A percentile compares a stretch with the other conserved stretches of the same genome.
Conservation (phyloP, 2,329 filamentous ascomycete genomes). For the Graphilbum fragrans region DNA sequence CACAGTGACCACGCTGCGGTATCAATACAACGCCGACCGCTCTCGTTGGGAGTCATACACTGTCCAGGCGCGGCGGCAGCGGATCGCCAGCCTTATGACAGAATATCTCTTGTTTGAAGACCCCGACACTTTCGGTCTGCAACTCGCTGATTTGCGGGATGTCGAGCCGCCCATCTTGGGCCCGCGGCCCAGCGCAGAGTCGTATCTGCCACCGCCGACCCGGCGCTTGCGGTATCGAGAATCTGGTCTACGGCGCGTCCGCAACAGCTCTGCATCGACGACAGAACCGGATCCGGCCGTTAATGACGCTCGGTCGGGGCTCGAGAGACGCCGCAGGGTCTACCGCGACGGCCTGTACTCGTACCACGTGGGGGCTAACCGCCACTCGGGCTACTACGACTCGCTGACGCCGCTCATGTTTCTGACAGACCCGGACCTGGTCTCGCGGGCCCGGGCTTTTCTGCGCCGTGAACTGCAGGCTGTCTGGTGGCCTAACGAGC, state of each 20-base stretch:
- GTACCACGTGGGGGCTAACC: constrained; percentile 71
- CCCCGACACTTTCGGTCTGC: too few species aligned
- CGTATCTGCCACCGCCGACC: neutral
- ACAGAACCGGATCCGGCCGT: too few species aligned
- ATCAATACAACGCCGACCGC: constrained; percentile 42
- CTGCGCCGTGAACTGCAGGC: constrained; percentile 74
- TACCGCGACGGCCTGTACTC: constrained; percentile 66
- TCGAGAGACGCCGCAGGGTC: constrained; percentile 55
- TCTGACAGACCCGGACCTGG: constrained; percentile 49
- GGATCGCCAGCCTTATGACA: too few species aligned
- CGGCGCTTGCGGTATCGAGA: too few species aligned
- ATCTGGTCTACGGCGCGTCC: too few species aligned
- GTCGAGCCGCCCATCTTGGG: too few species aligned
- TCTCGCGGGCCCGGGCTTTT: constrained; percentile 69
- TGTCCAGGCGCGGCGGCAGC: neutral
- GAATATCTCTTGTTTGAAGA: too few species aligned
- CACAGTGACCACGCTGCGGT: constrained; percentile 45
- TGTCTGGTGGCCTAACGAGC: constrained; percentile 35
- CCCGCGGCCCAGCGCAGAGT: too few species aligned
- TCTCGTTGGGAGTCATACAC: constrained; percentile 39
- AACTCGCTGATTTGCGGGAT: too few species aligned
- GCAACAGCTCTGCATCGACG: constrained; percentile 10
- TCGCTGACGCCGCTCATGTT: constrained; percentile 61
- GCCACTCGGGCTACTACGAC: constrained; percentile 62
- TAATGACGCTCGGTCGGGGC: too few species aligned